Evolutionary conservation across 169 alveolate species (phyloP), one percentile per base, ranked within the genome.

Genomic region (Amoebophrya sp.): DNA sequence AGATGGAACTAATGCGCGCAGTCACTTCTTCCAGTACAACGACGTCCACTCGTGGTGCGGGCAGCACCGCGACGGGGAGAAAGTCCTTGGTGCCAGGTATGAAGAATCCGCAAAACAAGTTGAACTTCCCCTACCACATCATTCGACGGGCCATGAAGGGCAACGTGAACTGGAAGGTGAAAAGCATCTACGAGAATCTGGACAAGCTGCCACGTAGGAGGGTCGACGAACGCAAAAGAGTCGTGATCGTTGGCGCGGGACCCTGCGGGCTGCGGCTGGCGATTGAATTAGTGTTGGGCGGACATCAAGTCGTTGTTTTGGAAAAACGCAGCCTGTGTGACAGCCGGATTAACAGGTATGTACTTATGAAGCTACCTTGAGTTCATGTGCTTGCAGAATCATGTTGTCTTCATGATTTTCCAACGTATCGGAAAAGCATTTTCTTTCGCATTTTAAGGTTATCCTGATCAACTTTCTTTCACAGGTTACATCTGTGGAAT

Each of bases 231-330:
- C 12, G 32, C 7, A 66, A 66, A 25, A 18, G 32, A 18, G 83
- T 66, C 7, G 35, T 66, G 29, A 66, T 66, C 32, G 35, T 66
- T 7, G 83, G 83, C 10, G 83, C 83, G 35, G 83, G 83, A 25
- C 83, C 83, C 7, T 66, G 83, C 35, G 83, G 83, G 10, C 35
- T 66, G 83, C 83, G 83, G 38, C 83, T 66, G 83, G 83, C 83
- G 10, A 66, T 66, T 25, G 83, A 66, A 25, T n/a, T 66, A 3
- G 35, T n/a, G 0, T 25, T 66, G 35, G 83, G 83, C 29, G 83
- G 83, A n/a, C 83, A 66, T 25, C 35, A 66, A n/a, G 38, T n/a
- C 32, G 32, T 66, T 3, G 83, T 66, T 2, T 7, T 66, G 32
- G 83, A 66, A n/a, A 66, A 66, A 25, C 83, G 83, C 2, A 66